These are phyloP conservation scores for Blastocystis hominis DNA, from an alignment of 352 stramenopile species.

Conservation along the genomic window DNA sequence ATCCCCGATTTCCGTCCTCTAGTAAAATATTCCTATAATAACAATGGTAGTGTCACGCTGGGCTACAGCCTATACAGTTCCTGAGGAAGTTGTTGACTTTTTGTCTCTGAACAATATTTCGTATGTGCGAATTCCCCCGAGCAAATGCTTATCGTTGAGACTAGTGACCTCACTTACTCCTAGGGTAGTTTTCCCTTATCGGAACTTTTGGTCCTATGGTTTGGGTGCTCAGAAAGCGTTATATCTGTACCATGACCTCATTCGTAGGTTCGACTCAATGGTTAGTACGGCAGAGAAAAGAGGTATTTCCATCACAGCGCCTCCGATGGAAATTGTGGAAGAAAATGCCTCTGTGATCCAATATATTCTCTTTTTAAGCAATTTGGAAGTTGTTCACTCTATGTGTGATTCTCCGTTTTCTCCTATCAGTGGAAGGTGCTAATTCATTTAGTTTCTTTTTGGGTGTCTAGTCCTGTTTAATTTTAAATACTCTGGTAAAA, in stretches of 20 bases:
- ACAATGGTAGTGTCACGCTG: not conserved
- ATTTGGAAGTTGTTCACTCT: not conserved
- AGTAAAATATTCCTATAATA: not conserved
- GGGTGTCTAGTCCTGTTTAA: not conserved
- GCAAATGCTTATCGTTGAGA: conserved; percentile 3
- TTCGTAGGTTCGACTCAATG: conserved; percentile 40
- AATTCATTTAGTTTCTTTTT: not conserved
- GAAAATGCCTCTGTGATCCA: not conserved
- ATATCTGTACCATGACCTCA: not conserved
- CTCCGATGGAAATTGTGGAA: not conserved
- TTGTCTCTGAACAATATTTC: conserved; percentile 27
- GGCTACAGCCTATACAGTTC: conserved; percentile 2
- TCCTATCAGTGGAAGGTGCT: not conserved
- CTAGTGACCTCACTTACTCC: not conserved
- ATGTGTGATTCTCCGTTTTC: conserved; percentile 40
- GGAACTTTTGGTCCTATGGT: conserved; percentile 30
- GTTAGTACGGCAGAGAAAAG: not conserved
- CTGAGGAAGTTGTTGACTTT: conserved; percentile 22
- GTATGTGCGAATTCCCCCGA: conserved; percentile 33
- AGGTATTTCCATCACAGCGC: not conserved
- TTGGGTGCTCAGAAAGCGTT: conserved; percentile 17
- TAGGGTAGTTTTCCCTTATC: conserved; percentile 38
- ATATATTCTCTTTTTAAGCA: not conserved
- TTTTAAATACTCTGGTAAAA: not conserved
- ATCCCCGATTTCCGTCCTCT: not conserved